These are phyloP conservation scores for Candida boleticola DNA, from an alignment of 805 yeast genomes.

Conservation along the genomic window DNA sequence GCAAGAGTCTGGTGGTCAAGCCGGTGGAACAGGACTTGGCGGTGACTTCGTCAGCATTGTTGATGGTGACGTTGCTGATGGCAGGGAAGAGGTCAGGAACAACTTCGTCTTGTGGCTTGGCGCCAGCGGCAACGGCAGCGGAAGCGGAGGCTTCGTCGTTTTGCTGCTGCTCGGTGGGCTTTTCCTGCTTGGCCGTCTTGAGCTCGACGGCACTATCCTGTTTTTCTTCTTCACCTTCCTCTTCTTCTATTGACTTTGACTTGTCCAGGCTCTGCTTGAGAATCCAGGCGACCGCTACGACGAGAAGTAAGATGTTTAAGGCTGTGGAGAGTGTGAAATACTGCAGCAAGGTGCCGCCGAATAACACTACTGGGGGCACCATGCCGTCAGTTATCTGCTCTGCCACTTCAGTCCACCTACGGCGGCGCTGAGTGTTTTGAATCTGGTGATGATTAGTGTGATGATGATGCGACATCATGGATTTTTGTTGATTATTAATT, in stretches of 20 bases:
- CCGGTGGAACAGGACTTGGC: conserved; percentile 46
- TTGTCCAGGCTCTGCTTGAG: too few relatives aligned
- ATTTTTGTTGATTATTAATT: too few relatives aligned
- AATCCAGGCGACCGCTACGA: conserved; percentile 2
- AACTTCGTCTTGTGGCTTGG: background rate
- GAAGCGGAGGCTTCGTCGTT: background rate
- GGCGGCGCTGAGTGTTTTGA: conserved; percentile 1
- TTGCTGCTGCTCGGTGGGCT: background rate
- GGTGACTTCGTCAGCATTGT: conserved; percentile 3
- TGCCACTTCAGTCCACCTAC: conserved; percentile 1
- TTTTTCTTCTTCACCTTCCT: too few relatives aligned
- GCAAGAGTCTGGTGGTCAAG: conserved; percentile 46
- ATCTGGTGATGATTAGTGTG: background rate
- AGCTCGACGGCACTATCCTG: background rate
- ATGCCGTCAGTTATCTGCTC: background rate
- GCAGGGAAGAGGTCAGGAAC: conserved; percentile 10
- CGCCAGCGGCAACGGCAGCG: background rate
- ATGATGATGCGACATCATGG: too few relatives aligned
- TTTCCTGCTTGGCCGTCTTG: background rate
- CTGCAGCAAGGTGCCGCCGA: conserved; percentile 1
- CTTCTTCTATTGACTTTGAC: too few relatives aligned
- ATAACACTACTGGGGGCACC: conserved; percentile 1
- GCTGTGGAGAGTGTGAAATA: background rate
- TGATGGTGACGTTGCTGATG: conserved; percentile 5
- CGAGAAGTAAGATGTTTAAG: background rate